Evolutionary conservation across 208 protist species (phyloP), one percentile per base, ranked within the genome.

Genomic region (Leishmania braziliensis): DNA sequence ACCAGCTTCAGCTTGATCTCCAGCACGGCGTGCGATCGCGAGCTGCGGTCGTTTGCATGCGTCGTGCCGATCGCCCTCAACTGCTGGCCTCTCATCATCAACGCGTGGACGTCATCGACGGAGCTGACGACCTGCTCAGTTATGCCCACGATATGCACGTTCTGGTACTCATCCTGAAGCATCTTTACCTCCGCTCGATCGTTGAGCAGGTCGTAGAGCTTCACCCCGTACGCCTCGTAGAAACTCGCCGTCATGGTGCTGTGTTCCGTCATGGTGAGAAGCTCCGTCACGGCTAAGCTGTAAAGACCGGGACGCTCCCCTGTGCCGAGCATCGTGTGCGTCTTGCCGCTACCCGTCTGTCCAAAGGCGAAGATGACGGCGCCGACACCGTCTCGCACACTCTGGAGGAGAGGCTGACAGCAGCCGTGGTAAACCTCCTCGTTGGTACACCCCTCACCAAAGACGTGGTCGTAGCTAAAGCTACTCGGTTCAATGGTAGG

Each of bases 341-440:
- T 98, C 89, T 99, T 99, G 48, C 98, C 98, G 63, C 95, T 97
- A 62, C 97, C 97, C 16, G 98, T 99, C 84, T 99, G 98, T 8
- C 98, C 98, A 92, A 98, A 99, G 29, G 98, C 97, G 80, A 99
- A 99, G 39, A 96, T 77, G 50, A 95, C 88, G 14, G 89, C 92
- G n/a, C 90, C 83, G 26, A 87, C 88, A 50, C 95, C 93, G n/a
- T 87, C 77, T 43, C 87, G 84, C 62, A 95, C 90, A 69, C 75
- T 87, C 63, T 92, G 65, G 70, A 97, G 78, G 65, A 97, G 84
- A 36, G 90, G 91, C 76, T 88, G 86, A 43, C 92, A 94, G 56
- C 89, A 92, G n/a, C 77, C 82, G 36, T 81, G 68, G 84, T 96
- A 97, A 9, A 97, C 89, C 14, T 90, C 87, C 16, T 81, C 83